Percentiles rank a stretch among this genome's conserved stretches.
Evolutionary conservation across 768 basidiomycete species (phyloP).

Genomic region (Kwoniella dendrophila): DNA sequence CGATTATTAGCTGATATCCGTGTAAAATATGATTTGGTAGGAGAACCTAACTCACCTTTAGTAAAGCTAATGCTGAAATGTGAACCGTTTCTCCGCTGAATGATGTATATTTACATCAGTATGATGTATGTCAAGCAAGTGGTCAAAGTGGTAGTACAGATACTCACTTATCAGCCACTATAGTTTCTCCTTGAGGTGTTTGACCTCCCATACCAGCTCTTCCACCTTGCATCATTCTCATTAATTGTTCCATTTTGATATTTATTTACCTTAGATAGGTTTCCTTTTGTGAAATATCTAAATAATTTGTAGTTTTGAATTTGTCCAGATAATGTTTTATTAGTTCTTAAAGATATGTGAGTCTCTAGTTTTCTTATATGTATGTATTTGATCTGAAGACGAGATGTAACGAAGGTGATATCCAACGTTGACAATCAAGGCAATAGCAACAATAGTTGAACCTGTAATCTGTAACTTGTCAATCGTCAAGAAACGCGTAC

Average conservation of each 20-base stretch:
- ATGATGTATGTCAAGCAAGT: background rate
- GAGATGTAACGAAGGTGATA: too few species aligned
- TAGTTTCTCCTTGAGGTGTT: slow-evolving; percentile 37
- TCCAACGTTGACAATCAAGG: too few species aligned
- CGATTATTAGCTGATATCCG: slow-evolving; percentile 7
- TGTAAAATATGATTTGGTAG: background rate
- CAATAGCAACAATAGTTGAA: too few species aligned
- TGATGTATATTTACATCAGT: background rate
- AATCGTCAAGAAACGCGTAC: too few species aligned
- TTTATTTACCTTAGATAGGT: background rate
- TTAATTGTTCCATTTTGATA: slow-evolving; percentile 36
- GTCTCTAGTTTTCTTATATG: background rate
- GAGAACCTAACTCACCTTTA: slow-evolving; percentile 69
- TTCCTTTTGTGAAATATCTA: background rate
- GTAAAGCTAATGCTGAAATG: slow-evolving; percentile 92
- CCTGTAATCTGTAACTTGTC: too few species aligned
- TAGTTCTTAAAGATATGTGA: too few species aligned
- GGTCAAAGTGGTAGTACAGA: too few species aligned
- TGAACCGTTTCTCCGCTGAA: slow-evolving; percentile 67
- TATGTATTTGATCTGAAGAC: background rate
- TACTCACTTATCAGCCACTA: slow-evolving; percentile 53
- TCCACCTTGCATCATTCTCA: slow-evolving; percentile 36
- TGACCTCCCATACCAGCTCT: slow-evolving; percentile 33
- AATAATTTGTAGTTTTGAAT: background rate
- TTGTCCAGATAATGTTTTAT: too few species aligned